A percentile compares a stretch with the other conserved stretches of the same genome.
Conservation (phyloP, 345 rosid genomes). For the Nephelium lappaceum region DNA sequence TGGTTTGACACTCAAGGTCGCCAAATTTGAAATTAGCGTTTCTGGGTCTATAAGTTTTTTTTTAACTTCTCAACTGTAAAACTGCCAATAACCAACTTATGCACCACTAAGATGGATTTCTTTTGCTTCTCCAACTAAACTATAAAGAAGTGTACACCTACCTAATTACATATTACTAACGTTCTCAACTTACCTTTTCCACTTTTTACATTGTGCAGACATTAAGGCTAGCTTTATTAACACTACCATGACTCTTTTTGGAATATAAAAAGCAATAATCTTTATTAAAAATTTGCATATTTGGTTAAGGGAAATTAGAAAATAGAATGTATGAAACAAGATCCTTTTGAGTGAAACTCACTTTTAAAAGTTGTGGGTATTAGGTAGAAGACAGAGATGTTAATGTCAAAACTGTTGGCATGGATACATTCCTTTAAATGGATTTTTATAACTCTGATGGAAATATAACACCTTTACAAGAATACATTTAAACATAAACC, state of each 20-base stretch:
- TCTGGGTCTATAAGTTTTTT: constrained; percentile 21
- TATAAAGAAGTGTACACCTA: constrained; percentile 18
- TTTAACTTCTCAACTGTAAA: constrained; percentile 39
- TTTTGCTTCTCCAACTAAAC: constrained; percentile 21
- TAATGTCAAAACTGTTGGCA: constrained; percentile 37
- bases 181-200: constrained; percentile 5
- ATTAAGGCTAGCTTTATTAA: constrained; percentile 1
- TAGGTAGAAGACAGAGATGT: constrained; percentile 48
- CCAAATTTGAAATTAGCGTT: too few species aligned
- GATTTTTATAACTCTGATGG: constrained; percentile 45
- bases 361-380: constrained; percentile 34
- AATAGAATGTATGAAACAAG: constrained; percentile 7
- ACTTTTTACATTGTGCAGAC: not conserved
- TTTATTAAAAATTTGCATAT: constrained; percentile 11
- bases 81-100: constrained; percentile 33
- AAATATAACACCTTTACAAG: constrained; percentile 42
- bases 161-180: constrained; percentile 17
- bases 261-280: constrained; percentile 1
- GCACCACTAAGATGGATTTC: constrained; percentile 30
- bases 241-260: constrained; percentile 5
- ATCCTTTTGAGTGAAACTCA: constrained; percentile 44
- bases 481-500: constrained; percentile 18
- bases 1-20: too few species aligned
- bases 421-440: constrained; percentile 48
- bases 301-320: constrained; percentile 13